phyloP scores from a whole-genome alignment of 495 filamentous ascomycete genomes.

The Cercophora sp. region DNA sequence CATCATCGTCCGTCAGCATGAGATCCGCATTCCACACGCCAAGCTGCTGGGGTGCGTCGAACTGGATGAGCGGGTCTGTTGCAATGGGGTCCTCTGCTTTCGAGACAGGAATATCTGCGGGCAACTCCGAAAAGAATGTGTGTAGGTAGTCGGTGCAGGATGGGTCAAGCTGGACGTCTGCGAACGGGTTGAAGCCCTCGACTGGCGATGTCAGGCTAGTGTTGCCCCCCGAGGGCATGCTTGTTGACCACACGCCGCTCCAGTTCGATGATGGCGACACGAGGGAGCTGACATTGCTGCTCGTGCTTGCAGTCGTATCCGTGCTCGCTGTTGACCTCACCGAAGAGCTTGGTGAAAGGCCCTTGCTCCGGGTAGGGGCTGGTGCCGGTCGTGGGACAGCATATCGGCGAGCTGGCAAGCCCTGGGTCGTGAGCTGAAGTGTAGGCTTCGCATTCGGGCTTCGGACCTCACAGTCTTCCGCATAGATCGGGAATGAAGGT shows the following conservation, averaged over 20 bases:
- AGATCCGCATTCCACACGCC: conserved; percentile 31
- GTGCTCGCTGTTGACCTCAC: conserved; percentile 37
- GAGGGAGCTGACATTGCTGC: conserved; percentile 33
- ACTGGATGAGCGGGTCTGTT: conserved; percentile 28
- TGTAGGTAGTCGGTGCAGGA: conserved; percentile 15
- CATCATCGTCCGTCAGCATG: conserved; percentile 25
- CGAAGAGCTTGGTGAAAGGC: conserved; percentile 37
- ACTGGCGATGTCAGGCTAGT: conserved; percentile 30
- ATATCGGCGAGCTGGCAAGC: conserved; percentile 22
- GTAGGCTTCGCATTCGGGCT: conserved; percentile 14
- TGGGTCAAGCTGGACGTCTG: no score
- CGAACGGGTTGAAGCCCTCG: conserved; percentile 24
- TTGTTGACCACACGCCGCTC: conserved; percentile 33
- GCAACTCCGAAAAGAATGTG: conserved; percentile 35
- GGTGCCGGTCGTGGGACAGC: conserved; percentile 18
- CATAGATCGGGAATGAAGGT: not conserved
- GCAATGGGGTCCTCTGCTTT: conserved; percentile 10
- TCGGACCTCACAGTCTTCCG: conserved; percentile 12
- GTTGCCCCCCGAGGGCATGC: conserved; percentile 26
- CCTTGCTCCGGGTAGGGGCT: conserved; percentile 23
- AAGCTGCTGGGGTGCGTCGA: conserved; percentile 16
- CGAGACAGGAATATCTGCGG: conserved; percentile 25
- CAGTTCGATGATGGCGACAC: conserved; percentile 34
- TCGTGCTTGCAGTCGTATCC: conserved; percentile 25
- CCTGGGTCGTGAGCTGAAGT: conserved; percentile 29